Base-by-base conservation (phyloP, 805 yeast species). In the Myxozyma monticola region DNA sequence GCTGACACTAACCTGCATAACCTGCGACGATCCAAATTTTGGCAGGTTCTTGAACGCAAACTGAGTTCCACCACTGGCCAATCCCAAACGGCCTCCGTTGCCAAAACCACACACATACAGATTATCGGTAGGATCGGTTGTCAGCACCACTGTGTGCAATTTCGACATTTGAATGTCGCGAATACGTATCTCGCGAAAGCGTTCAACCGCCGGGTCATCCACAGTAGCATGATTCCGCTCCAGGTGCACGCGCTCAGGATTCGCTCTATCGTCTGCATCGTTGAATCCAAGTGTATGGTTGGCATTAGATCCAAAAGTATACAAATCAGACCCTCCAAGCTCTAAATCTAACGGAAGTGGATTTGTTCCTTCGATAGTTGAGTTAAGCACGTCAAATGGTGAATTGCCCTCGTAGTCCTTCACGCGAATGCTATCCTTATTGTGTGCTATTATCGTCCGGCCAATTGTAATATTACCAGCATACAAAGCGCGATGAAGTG, bases 391-490 rank as follows among this genome's bases (percentile, higher is more conserved):
- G 61, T 88, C 93, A 51, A 87, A 67, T 0, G 96, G 95, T 0
- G 90, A 83, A 20, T 75, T 68, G 0, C 84, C 83, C 61, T 78
- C 82, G 34, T 89, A 71, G 67, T 89, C 97, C 59, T 81, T 83
- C 25, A 77, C 69, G 34, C 75, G 74, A 28, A 83, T 63, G 8
- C 81, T 64, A 1, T 68, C 61, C 22, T 61, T 68, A 25, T 64
- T 64, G 17, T 63, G 57, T 24, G 65, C 64, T 8, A 79, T 46
- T 8, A 81, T 57, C 6, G 67, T 65, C 45, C 73, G 75, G 8
- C 83, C 81, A 62, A 84, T 76, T 17, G 75, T 62, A 36, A 83
- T 68, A 47, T 83, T 73, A 29, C 81, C 85, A 54, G 77, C 69
- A 57, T 72, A 78, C 12, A 85, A 69, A 3, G 88, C 79, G 52